phyloP scores from a whole-genome alignment of 345 rosid species.

The Dipteronia sinensis region DNA sequence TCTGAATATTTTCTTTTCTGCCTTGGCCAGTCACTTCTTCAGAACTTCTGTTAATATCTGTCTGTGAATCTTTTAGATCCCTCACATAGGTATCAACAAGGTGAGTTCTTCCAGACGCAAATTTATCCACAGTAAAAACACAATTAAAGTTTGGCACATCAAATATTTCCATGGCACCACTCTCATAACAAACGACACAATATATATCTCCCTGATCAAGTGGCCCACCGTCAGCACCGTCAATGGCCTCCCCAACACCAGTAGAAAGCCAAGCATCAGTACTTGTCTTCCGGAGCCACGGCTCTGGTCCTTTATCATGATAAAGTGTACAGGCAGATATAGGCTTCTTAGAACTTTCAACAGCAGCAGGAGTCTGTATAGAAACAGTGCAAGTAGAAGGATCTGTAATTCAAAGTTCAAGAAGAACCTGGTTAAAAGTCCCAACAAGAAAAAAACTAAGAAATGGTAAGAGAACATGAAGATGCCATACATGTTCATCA shows the following conservation, averaged over 20 bases:
- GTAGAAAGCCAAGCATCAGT: slow-evolving; percentile 98
- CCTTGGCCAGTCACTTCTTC: slow-evolving; percentile 55
- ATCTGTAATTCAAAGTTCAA: slow-evolving; percentile 60
- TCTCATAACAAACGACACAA: slow-evolving; percentile 85
- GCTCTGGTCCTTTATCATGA: slow-evolving; percentile 94
- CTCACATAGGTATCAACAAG: slow-evolving; percentile 57
- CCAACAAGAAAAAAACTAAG: background rate
- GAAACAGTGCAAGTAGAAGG: slow-evolving; percentile 82
- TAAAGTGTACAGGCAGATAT: slow-evolving; percentile 88
- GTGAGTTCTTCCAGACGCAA: slow-evolving; percentile 77
- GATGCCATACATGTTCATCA: background rate
- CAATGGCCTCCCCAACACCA: slow-evolving; percentile 81
- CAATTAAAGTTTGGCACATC: slow-evolving; percentile 88
- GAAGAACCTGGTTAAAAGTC: slow-evolving; percentile 26
- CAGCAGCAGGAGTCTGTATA: slow-evolving; percentile 60
- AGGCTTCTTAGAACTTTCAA: slow-evolving; percentile 60
- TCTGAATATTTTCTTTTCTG: slow-evolving; percentile 63
- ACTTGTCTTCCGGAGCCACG: slow-evolving; percentile 96
- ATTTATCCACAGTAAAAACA: slow-evolving; percentile 83
- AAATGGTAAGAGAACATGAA: background rate
- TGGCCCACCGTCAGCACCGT: slow-evolving; percentile 79
- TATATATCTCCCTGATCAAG: slow-evolving; percentile 94
- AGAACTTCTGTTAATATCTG: slow-evolving; percentile 38
- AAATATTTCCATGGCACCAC: slow-evolving; percentile 84
- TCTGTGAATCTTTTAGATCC: slow-evolving; percentile 52